Evolutionary conservation across 768 basidiomycete genomes (phyloP).

Genomic region (Candolleomyces aberdarensis): DNA sequence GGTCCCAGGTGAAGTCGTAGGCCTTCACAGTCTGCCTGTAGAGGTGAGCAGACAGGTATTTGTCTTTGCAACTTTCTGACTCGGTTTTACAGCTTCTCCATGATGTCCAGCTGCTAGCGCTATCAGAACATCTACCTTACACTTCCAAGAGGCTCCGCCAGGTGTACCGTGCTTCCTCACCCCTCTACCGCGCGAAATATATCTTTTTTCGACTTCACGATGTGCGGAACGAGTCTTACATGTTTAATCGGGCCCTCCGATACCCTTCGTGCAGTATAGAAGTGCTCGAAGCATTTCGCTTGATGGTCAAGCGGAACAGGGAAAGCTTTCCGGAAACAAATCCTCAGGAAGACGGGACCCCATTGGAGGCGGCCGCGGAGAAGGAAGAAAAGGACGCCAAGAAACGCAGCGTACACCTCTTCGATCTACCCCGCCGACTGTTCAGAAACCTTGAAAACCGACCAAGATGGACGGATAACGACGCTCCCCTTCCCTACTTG

Average conservation of each 20-base stretch:
- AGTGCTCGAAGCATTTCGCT: constrained; percentile 44
- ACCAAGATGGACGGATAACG: constrained; percentile 41
- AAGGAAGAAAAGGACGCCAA: background rate
- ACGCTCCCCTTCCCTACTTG: constrained; percentile 64
- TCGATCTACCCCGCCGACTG: constrained; percentile 63
- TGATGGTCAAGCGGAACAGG: constrained; percentile 17
- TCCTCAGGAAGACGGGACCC: background rate
- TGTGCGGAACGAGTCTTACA: constrained; percentile 20
- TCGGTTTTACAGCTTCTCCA: constrained; percentile 59
- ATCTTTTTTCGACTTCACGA: constrained; percentile 37
- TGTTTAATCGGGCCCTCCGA: constrained; percentile 51
- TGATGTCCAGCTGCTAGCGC: constrained; percentile 70
- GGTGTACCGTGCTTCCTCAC: constrained; percentile 54
- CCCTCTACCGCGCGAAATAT: constrained; percentile 65
- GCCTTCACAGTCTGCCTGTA: background rate
- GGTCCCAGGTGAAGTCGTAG: background rate
- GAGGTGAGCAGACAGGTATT: background rate
- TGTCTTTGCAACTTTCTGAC: constrained; percentile 3
- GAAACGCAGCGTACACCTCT: constrained; percentile 8
- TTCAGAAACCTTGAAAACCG: constrained; percentile 51
- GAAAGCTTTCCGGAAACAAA: background rate
- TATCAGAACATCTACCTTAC: constrained; percentile 61
- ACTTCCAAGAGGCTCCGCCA: constrained; percentile 50
- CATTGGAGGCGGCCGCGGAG: background rate
- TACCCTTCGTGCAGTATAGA: constrained; percentile 58